phyloP scores from a whole-genome alignment of 2,329 filamentous ascomycete species.

The Dactylellina parvicollis region DNA sequence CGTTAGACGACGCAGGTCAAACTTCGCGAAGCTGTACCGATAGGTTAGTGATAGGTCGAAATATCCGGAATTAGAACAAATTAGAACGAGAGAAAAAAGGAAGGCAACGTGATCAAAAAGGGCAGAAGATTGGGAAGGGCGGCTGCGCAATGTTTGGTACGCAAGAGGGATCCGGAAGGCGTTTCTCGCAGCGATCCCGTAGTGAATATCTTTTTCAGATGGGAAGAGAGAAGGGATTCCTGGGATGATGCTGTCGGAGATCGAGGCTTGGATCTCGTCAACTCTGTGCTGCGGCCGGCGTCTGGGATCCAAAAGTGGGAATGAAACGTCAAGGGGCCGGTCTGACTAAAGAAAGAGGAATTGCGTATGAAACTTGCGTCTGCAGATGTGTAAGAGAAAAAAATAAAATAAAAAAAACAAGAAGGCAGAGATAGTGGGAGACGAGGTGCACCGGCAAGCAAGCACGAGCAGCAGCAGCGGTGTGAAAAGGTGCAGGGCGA shows the following conservation, averaged over 20 bases:
- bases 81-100: neutral
- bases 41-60: conserved; percentile 22
- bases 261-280: conserved; percentile 51
- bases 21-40: conserved; percentile 39
- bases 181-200: conserved; percentile 21
- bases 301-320: conserved; percentile 49
- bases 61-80: conserved; percentile 52
- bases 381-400: conserved; percentile 6
- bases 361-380: conserved; percentile 42
- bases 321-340: conserved; percentile 50
- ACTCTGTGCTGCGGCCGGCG: conserved; percentile 41
- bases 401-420: neutral
- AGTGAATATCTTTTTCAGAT: neutral
- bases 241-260: conserved; percentile 27
- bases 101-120: conserved; percentile 40
- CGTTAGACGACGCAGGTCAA: neutral
- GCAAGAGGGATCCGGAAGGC: conserved; percentile 20
- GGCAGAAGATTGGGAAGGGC: conserved; percentile 26
- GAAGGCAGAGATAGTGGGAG: conserved; percentile 7
- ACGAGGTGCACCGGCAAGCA: neutral
- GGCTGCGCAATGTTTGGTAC: conserved; percentile 42
- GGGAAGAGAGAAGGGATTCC: conserved; percentile 9
- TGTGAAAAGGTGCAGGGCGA: conserved; percentile 25
- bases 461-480: conserved; percentile 8
- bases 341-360: conserved; percentile 48